phyloP scores from a whole-genome alignment of 2,329 filamentous ascomycete genomes.

The Aspergillus sp. region DNA sequence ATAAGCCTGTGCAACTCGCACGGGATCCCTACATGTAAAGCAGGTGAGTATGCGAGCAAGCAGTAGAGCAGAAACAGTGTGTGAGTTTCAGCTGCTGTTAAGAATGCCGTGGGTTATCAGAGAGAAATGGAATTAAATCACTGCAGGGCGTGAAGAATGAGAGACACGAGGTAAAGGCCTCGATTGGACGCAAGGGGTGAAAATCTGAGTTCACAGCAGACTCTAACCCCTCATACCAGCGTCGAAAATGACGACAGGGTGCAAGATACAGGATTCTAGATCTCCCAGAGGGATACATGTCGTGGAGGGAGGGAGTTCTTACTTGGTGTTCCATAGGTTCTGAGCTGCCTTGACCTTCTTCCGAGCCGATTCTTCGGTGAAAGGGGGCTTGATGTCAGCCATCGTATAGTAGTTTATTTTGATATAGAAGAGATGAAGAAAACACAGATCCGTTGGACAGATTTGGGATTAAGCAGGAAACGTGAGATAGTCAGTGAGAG shows the following conservation, averaged over 20 bases:
- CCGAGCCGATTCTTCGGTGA: slow-evolving; percentile 70
- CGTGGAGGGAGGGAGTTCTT: slow-evolving; percentile 20
- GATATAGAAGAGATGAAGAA: not conserved
- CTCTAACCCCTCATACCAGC: slow-evolving; percentile 2
- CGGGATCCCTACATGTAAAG: slow-evolving; percentile 58
- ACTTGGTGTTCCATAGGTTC: slow-evolving; percentile 79
- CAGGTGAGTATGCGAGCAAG: not conserved
- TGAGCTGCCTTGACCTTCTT: slow-evolving; percentile 83
- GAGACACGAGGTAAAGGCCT: not conserved
- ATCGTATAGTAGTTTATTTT: slow-evolving; percentile 23
- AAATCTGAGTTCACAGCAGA: not conserved
- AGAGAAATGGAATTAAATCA: not conserved
- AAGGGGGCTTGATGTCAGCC: slow-evolving; percentile 63
- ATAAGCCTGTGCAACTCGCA: slow-evolving; percentile 69
- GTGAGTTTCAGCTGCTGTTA: not conserved
- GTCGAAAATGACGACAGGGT: not conserved
- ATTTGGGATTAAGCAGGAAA: not conserved
- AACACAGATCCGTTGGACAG: not conserved
- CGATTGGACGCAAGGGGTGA: not conserved
- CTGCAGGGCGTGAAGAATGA: not conserved
- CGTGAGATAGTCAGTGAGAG: too few relatives aligned
- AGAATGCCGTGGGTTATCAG: not conserved
- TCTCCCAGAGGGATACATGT: not conserved
- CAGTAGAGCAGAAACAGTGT: not conserved
- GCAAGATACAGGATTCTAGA: not conserved